Evolutionary conservation across 768 basidiomycete species (phyloP).

Genomic region (Pleurotus cornucopiae): DNA sequence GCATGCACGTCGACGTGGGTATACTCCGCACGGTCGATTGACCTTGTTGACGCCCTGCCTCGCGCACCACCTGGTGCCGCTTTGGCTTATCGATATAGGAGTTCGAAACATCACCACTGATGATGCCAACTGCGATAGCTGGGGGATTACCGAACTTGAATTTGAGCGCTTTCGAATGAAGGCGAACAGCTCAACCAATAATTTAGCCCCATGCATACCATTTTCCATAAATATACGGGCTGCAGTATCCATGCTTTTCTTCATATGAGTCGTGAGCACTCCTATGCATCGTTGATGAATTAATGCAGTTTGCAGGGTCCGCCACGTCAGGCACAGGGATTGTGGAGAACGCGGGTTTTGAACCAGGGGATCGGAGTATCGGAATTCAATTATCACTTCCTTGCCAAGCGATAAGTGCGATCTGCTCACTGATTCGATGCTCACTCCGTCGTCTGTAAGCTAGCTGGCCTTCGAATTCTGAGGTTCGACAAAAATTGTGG

Average conservation of each 20-base stretch:
- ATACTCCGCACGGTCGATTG: conserved; percentile 24
- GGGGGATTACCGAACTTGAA: background rate
- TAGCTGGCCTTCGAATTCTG: too few species aligned
- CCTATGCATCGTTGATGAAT: background rate
- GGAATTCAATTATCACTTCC: background rate
- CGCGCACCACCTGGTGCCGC: conserved; percentile 5
- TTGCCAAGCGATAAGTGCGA: background rate
- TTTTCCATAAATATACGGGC: conserved; percentile 1
- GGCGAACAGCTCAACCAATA: background rate
- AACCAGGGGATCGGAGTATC: conserved; percentile 3
- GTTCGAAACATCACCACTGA: conserved; percentile 7
- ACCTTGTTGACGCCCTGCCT: conserved; percentile 11
- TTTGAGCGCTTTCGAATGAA: conserved; percentile 3
- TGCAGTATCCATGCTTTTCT: background rate
- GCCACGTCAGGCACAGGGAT: background rate
- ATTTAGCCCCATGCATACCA: background rate
- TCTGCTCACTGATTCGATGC: too few species aligned
- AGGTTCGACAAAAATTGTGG: too few species aligned
- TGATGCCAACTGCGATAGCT: conserved; percentile 1
- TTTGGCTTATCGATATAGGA: conserved; percentile 4
- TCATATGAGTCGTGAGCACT: background rate
- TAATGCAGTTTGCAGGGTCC: conserved; percentile 1
- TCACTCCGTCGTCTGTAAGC: too few species aligned
- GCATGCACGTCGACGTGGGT: conserved; percentile 67
- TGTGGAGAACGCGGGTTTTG: background rate